These are phyloP conservation scores for Lomentospora prolificans DNA, from an alignment of 2,329 filamentous ascomycete species.

Conservation along the genomic window DNA sequence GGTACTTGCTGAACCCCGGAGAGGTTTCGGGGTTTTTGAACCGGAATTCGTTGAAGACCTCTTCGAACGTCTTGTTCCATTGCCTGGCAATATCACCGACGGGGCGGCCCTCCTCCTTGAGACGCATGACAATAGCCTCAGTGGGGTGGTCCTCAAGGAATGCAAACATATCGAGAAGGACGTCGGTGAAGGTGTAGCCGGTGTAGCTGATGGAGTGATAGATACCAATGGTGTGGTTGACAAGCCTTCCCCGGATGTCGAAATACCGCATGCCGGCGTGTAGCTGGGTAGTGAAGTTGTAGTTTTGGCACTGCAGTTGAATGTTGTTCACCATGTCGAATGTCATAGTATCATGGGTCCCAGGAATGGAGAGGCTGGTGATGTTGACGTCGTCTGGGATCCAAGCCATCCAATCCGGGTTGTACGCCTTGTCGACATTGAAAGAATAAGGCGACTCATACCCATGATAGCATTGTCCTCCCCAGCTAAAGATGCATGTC, in stretches of 20 bases:
- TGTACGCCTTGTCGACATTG: conserved; percentile 24
- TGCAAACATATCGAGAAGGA: conserved; percentile 31
- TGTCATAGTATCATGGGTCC: conserved; percentile 45
- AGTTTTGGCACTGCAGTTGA: conserved; percentile 36
- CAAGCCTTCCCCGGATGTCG: conserved; percentile 35
- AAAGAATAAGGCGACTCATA: conserved; percentile 30
- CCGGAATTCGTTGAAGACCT: conserved; percentile 32
- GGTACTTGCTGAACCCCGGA: conserved; percentile 23
- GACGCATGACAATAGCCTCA: conserved; percentile 38
- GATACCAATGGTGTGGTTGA: conserved; percentile 32
- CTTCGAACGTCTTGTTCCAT: conserved; percentile 31
- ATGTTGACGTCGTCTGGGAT: conserved; percentile 31
- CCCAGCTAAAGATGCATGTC: conserved; percentile 15
- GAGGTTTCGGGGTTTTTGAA: conserved; percentile 23
- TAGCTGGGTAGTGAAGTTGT: conserved; percentile 33
- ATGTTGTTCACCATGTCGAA: conserved; percentile 24
- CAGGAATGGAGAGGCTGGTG: conserved; percentile 37
- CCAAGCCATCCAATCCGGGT: conserved; percentile 31
- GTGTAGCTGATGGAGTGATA: conserved; percentile 37
- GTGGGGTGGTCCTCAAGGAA: conserved; percentile 35
- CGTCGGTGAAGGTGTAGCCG: conserved; percentile 31
- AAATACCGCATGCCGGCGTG: conserved; percentile 37
- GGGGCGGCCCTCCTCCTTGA: conserved; percentile 36
- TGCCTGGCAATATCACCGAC: conserved; percentile 15
- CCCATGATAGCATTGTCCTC: conserved; percentile 20